Evolutionary conservation across 257 asterid species (phyloP).

Genomic region (Jaltomata sinuosa): DNA sequence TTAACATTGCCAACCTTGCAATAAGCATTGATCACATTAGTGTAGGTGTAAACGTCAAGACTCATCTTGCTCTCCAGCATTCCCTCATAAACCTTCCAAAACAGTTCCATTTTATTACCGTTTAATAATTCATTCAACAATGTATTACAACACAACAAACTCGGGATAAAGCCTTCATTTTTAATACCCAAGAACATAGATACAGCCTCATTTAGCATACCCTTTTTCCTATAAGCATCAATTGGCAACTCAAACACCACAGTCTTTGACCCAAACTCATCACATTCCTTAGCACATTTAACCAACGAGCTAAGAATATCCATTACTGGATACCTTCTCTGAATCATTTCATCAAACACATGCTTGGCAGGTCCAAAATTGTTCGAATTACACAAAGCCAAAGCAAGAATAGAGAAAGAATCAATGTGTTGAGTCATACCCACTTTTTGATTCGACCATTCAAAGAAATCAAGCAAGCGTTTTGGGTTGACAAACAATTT

Average conservation of each 20-base stretch:
- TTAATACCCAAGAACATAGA: constrained; percentile 41
- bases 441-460: constrained; percentile 51
- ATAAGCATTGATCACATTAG: constrained; percentile 56
- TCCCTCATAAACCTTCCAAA: constrained; percentile 56
- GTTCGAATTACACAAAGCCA: constrained; percentile 50
- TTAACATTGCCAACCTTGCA: constrained; percentile 54
- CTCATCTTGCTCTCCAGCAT: constrained; percentile 40
- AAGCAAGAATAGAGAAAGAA: constrained; percentile 46
- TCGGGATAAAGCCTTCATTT: constrained; percentile 31
- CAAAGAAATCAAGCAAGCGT: constrained; percentile 64
- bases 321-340: constrained; percentile 29
- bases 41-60: constrained; percentile 55
- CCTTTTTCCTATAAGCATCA: constrained; percentile 61
- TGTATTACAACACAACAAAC: constrained; percentile 78
- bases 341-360: constrained; percentile 39
- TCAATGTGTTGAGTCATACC: constrained; percentile 43
- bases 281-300: constrained; percentile 23
- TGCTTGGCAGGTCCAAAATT: constrained; percentile 39
- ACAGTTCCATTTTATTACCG: constrained; percentile 47
- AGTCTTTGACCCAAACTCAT: constrained; percentile 28
- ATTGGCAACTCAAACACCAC: constrained; percentile 71
- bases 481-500: constrained; percentile 45
- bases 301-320: constrained; percentile 41
- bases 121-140: constrained; percentile 65
- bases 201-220: constrained; percentile 65